Conservation (phyloP, 768 basidiomycete species). For the Trametopsis cervina region DNA sequence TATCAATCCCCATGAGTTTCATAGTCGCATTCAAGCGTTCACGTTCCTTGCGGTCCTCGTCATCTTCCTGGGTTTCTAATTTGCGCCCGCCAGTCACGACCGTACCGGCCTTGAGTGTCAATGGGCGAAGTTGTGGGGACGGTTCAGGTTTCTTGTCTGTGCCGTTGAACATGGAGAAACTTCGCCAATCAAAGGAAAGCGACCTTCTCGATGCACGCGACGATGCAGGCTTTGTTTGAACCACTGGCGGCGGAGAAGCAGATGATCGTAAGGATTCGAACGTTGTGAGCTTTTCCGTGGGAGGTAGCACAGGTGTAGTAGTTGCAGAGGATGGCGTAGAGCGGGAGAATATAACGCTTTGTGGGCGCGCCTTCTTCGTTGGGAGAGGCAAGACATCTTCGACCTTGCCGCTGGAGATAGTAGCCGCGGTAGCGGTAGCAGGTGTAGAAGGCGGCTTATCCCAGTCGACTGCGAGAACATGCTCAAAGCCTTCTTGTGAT, state of each 20-base stretch:
- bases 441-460: conserved; percentile 52
- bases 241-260: conserved; percentile 11
- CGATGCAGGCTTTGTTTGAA: conserved; percentile 18
- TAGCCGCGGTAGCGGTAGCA: conserved; percentile 26
- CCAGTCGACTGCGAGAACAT: conserved; percentile 91
- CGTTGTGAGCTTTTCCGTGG: conserved; percentile 26
- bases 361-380: conserved; percentile 46
- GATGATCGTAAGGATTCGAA: conserved; percentile 19
- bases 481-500: conserved; percentile 93
- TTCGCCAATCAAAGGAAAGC: conserved; percentile 80
- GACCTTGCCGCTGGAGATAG: not conserved
- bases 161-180: conserved; percentile 59
- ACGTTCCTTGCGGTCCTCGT: conserved; percentile 82
- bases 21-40: conserved; percentile 87
- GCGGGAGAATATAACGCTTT: conserved; percentile 48
- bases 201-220: conserved; percentile 55
- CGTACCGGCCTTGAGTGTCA: conserved; percentile 66
- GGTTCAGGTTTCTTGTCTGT: conserved; percentile 56
- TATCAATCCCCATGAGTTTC: conserved; percentile 88
- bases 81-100: conserved; percentile 65
- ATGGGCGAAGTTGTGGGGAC: conserved; percentile 49
- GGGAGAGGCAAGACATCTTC: conserved; percentile 15
- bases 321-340: conserved; percentile 19
- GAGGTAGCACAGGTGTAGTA: conserved; percentile 33
- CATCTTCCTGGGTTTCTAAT: conserved; percentile 84